Evolutionary conservation across 129 eudicot genomes (phyloP).

Genomic region (Pseudognaphalium luteoalbum): DNA sequence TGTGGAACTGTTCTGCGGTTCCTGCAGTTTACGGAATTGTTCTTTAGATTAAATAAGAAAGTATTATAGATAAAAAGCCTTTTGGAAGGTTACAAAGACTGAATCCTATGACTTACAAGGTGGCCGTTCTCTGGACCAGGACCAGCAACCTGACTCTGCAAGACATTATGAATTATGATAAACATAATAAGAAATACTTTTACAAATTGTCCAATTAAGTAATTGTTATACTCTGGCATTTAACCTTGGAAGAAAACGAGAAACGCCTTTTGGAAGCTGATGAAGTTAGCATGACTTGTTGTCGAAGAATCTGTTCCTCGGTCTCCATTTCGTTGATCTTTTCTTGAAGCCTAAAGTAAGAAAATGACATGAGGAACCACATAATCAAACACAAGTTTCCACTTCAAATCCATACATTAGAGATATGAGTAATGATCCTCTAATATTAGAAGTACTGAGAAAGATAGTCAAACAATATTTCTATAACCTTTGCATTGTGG

Average conservation of each 20-base stretch:
- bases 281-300: slow-evolving; percentile 40
- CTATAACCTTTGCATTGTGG: slow-evolving; percentile 58
- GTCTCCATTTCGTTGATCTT: slow-evolving; percentile 57
- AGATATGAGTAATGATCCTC: background rate
- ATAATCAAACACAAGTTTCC: slow-evolving; percentile 17
- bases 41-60: slow-evolving; percentile 12
- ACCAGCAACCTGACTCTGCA: slow-evolving; percentile 38
- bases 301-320: slow-evolving; percentile 54
- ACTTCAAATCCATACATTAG: slow-evolving; percentile 19
- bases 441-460: slow-evolving; percentile 4
- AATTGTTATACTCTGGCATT: slow-evolving; percentile 1
- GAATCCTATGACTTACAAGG: slow-evolving; percentile 35
- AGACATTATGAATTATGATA: slow-evolving; percentile 21
- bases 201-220: slow-evolving; percentile 18
- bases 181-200: slow-evolving; percentile 21
- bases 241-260: slow-evolving; percentile 44
- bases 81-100: slow-evolving; percentile 4
- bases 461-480: slow-evolving; percentile 20
- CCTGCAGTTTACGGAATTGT: slow-evolving; percentile 44
- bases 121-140: slow-evolving; percentile 51
- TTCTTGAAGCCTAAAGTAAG: slow-evolving; percentile 64
- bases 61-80: slow-evolving; percentile 7
- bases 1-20: slow-evolving; percentile 34
- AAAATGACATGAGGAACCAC: slow-evolving; percentile 20
- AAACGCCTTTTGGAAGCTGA: slow-evolving; percentile 39